Evolutionary conservation across 306 rosid species (phyloP).

Genomic region (Amphicarpaea edgeworthii): DNA sequence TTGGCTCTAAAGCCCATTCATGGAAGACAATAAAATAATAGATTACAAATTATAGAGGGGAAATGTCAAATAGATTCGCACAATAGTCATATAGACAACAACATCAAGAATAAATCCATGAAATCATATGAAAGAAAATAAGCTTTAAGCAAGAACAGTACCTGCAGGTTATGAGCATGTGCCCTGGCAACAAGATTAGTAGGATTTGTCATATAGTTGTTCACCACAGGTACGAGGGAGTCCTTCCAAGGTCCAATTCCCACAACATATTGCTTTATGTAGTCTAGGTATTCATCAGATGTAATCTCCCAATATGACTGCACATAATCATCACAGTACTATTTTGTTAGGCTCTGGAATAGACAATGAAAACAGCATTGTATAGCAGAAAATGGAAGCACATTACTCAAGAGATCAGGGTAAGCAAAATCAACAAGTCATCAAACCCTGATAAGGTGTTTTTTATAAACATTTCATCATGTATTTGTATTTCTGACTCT

Average conservation of each 20-base stretch:
- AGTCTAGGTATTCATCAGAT: slow-evolving; percentile 73
- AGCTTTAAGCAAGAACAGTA: slow-evolving; percentile 40
- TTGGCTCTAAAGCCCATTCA: slow-evolving; percentile 19
- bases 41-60: background rate
- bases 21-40: background rate
- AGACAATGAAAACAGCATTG: background rate
- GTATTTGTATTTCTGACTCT: too few relatives aligned
- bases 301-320: slow-evolving; percentile 96
- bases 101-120: slow-evolving; percentile 9
- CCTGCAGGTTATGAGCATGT: slow-evolving; percentile 88
- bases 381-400: background rate
- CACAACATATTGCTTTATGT: slow-evolving; percentile 73
- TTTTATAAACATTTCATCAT: too few relatives aligned
- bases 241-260: slow-evolving; percentile 99
- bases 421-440: too few relatives aligned
- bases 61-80: slow-evolving; percentile 13
- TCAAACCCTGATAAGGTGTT: too few relatives aligned
- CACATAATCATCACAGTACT: slow-evolving; percentile 43
- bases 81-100: background rate
- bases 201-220: slow-evolving; percentile 64
- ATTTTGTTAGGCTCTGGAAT: slow-evolving; percentile 36
- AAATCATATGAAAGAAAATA: slow-evolving; percentile 22
- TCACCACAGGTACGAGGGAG: slow-evolving; percentile 67
- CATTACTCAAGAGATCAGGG: too few relatives aligned
- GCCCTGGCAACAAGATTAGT: slow-evolving; percentile 82